A percentile compares a stretch with the other conserved stretches of the same genome.
Conservation (phyloP, 1,284 basidiomycete species). For the Austroboletus niveus region DNA sequence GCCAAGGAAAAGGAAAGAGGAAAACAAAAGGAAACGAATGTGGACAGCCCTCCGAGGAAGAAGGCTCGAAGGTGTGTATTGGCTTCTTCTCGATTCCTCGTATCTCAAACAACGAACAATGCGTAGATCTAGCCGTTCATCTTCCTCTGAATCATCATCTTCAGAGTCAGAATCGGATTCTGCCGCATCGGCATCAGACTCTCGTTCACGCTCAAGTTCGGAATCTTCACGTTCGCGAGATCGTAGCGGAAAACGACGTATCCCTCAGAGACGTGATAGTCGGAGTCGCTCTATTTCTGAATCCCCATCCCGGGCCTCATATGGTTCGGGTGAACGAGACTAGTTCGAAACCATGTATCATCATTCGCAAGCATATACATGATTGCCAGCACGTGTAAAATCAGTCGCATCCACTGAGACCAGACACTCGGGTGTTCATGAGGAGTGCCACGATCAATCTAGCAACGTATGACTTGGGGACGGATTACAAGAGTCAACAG, state of each 20-base stretch:
- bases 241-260: conserved; percentile 44
- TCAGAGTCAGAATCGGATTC: conserved; percentile 39
- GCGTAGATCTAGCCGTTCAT: conserved; percentile 21
- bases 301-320: conserved; percentile 18
- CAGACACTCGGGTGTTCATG: conserved; percentile 72
- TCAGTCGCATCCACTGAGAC: conserved; percentile 27
- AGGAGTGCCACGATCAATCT: conserved; percentile 87
- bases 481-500: not conserved
- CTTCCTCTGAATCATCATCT: conserved; percentile 32
- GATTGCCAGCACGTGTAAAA: conserved; percentile 5
- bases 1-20: conserved; percentile 69
- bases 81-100: not conserved
- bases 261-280: conserved; percentile 34
- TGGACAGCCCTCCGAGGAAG: conserved; percentile 44
- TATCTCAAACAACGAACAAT: conserved; percentile 1
- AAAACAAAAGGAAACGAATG: conserved; percentile 38
- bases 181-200: conserved; percentile 36
- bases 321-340: conserved; percentile 9
- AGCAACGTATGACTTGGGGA: not conserved
- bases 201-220: conserved; percentile 26
- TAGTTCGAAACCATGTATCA: conserved; percentile 12
- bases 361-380: conserved; percentile 16
- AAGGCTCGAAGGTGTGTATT: conserved; percentile 49
- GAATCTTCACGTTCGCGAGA: conserved; percentile 43
- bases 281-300: conserved; percentile 19